Percentiles rank a stretch among this genome's conserved stretches.
phyloP scores from a whole-genome alignment of 1,284 basidiomycete genomes.

The Leccinum holopus region DNA sequence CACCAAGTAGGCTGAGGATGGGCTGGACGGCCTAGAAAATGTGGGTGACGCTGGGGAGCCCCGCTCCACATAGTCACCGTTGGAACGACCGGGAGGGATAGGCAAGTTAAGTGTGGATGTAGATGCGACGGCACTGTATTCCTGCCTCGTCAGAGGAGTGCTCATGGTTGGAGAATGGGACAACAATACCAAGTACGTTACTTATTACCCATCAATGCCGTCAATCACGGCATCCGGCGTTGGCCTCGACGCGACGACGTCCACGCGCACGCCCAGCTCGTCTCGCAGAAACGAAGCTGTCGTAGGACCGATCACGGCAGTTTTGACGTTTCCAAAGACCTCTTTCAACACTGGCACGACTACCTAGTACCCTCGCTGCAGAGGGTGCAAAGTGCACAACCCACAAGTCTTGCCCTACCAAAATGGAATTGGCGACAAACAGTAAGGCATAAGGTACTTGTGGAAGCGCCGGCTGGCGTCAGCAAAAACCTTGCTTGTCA shows the following conservation, averaged over 20 bases:
- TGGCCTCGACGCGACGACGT: slow-evolving; percentile 56
- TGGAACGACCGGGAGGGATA: slow-evolving; percentile 16
- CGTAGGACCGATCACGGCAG: slow-evolving; percentile 69
- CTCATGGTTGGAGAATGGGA: slow-evolving; percentile 19
- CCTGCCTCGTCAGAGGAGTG: slow-evolving; percentile 25
- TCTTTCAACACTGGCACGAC: slow-evolving; percentile 51
- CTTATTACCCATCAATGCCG: slow-evolving; percentile 2
- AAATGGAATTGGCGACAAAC: not conserved
- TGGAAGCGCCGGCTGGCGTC: too few species aligned
- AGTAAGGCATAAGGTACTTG: too few species aligned
- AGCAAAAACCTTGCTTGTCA: too few species aligned
- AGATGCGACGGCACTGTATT: slow-evolving; percentile 31
- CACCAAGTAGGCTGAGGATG: slow-evolving; percentile 28
- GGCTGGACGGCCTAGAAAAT: slow-evolving; percentile 24
- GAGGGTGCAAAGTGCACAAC: slow-evolving; percentile 77
- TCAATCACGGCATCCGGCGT: slow-evolving; percentile 44
- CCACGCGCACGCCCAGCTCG: slow-evolving; percentile 47
- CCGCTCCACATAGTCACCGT: slow-evolving; percentile 19
- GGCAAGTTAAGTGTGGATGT: slow-evolving; percentile 25
- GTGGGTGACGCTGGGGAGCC: slow-evolving; percentile 17
- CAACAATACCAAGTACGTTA: not conserved
- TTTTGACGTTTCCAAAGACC: slow-evolving; percentile 42
- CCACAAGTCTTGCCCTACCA: slow-evolving; percentile 41
- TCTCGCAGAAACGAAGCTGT: slow-evolving; percentile 54
- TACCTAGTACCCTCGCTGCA: slow-evolving; percentile 45